These are phyloP conservation scores for Serpula lacrymans DNA, from an alignment of 768 basidiomycete species.

Conservation along the genomic window DNA sequence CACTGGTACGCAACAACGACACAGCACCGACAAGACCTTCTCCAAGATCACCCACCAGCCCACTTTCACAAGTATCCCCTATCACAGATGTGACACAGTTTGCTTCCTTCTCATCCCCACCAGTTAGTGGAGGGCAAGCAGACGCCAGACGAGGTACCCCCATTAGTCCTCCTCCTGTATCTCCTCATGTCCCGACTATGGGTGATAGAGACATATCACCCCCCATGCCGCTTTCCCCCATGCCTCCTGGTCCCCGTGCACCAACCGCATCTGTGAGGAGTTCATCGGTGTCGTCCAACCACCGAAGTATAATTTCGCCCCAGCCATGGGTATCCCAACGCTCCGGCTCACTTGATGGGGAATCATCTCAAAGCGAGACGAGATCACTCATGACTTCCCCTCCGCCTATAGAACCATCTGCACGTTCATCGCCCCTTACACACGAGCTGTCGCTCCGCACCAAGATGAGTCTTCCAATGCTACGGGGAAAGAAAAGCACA, in stretches of 20 bases:
- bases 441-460: constrained; percentile 42
- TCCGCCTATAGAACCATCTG: constrained; percentile 27
- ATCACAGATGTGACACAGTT: constrained; percentile 6
- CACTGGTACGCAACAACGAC: constrained; percentile 38
- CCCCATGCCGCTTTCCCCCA: constrained; percentile 16
- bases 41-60: constrained; percentile 34
- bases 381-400: constrained; percentile 38
- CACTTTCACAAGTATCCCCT: constrained; percentile 25
- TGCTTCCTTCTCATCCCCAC: too few species aligned
- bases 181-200: constrained; percentile 7
- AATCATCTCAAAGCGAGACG: constrained; percentile 19
- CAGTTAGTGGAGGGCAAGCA: too few species aligned
- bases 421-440: constrained; percentile 21
- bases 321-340: constrained; percentile 16
- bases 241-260: background rate
- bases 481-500: constrained; percentile 41
- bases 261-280: constrained; percentile 6
- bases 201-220: constrained; percentile 20
- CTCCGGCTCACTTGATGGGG: constrained; percentile 18
- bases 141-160: background rate
- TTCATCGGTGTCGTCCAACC: constrained; percentile 14
- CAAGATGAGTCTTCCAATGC: constrained; percentile 67
- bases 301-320: constrained; percentile 9
- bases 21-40: constrained; percentile 14
- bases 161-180: constrained; percentile 10